Conservation (phyloP, 768 basidiomycete genomes). For the Pleurotus tuber-regium region DNA sequence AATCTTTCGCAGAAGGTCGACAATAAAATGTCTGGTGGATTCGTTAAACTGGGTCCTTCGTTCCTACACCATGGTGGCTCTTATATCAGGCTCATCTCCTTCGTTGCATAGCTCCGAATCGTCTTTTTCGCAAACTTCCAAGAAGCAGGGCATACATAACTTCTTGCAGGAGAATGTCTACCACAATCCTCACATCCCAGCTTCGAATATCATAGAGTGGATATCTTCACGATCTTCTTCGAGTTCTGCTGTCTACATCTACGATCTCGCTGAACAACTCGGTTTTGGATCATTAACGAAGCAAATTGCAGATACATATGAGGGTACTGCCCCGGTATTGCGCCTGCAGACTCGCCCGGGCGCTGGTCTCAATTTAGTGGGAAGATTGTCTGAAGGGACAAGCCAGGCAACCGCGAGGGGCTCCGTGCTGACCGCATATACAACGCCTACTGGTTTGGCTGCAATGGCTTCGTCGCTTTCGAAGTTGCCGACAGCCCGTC, state of each 20-base stretch:
- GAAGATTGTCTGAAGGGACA: constrained; percentile 77
- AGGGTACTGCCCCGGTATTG: constrained; percentile 52
- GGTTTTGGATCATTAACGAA: constrained; percentile 77
- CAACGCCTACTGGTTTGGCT: constrained; percentile 79
- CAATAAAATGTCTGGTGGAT: too few species aligned
- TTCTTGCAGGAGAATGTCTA: constrained; percentile 28
- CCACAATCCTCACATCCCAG: constrained; percentile 43
- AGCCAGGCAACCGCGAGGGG: constrained; percentile 62
- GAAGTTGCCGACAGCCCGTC: constrained; percentile 62
- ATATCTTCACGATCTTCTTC: constrained; percentile 53
- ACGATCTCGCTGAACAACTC: constrained; percentile 81
- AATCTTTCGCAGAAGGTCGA: constrained; percentile 23
- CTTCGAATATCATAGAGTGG: constrained; percentile 68
- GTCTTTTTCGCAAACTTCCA: constrained; percentile 13
- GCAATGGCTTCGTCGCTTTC: constrained; percentile 79
- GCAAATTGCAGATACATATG: constrained; percentile 49
- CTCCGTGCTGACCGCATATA: constrained; percentile 72
- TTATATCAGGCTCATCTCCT: too few species aligned
- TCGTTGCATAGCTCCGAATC: too few species aligned
- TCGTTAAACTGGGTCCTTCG: neutral
- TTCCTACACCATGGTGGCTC: constrained; percentile 3
- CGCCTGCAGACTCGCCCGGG: constrained; percentile 81
- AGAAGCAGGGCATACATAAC: neutral
- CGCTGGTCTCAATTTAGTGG: constrained; percentile 77
- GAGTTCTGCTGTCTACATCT: constrained; percentile 74